Evolutionary conservation across 768 basidiomycete genomes (phyloP), one percentile per base, ranked within the genome.

Genomic region (Rhodotorula diobovata): DNA sequence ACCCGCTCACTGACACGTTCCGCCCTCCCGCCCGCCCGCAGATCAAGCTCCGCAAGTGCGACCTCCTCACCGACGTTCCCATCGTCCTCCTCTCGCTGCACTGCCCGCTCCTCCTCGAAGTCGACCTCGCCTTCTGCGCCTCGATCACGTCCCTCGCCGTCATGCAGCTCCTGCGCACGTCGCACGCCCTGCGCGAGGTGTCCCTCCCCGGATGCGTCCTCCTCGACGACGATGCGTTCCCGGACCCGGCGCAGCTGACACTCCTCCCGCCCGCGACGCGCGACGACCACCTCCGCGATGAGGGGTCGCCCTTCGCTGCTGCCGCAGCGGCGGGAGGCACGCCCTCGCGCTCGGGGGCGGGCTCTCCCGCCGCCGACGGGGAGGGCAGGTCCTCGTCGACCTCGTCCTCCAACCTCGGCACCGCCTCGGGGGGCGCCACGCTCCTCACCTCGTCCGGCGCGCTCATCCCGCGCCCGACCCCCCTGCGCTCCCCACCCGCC

Each of bases 71-170:
- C 0, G 91, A 95, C 77, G 80, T 80, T 35, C 84, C 93, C 37
- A 84, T 99, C 75, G 85, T 88, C 45, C 85, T 87, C 43, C 84
- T 99, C 61, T 89, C 90, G 45, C 85, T 85, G 71, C 84, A 84
- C 10, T 95, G 93, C 78, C 89, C 91, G 1, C 84, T 93, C 61
- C 85, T 99, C 35, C 86, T 99, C 67, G 96, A 99, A 81, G 87
- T 98, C 75, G 96, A 99, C 81, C 87, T 99, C 77, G 89, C 91
- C 77, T 85, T 87, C 72, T 93, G 93, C 82, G 84, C 85, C 69
- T 83, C 83, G 65, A 85, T 97, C 78, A 89, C 91, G 28, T 88
- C 96, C 78, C 79, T 83, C 23, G 85, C 90, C 41, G 83, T 93
- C 67, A 88, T 91, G 64, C 88, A 91, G 73, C 85, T 98, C 43